Conservation (phyloP, 1,284 basidiomycete species). For the Stereum hirsutum region DNA sequence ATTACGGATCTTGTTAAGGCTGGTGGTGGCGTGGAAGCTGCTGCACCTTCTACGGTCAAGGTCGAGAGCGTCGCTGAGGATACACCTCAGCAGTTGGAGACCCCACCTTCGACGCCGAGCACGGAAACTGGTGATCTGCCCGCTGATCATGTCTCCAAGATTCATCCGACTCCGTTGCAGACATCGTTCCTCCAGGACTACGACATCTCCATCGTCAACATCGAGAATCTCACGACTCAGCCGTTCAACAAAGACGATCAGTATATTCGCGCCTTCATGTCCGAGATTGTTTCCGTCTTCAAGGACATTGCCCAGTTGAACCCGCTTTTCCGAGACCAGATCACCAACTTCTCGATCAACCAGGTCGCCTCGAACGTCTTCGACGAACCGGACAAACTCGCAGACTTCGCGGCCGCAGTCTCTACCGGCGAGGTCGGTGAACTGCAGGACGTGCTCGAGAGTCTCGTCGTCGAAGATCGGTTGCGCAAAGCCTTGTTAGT, state of each 20-base stretch:
- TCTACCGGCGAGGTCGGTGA: conserved; percentile 88
- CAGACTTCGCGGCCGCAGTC: conserved; percentile 96
- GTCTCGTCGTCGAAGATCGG: conserved; percentile 80
- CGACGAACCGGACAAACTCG: conserved; percentile 96
- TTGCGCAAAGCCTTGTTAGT: conserved; percentile 88
- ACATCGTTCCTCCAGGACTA: conserved; percentile 90
- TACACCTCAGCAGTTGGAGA: conserved; percentile 34
- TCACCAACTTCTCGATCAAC: conserved; percentile 94
- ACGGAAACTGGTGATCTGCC: conserved; percentile 13
- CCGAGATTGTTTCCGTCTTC: conserved; percentile 95
- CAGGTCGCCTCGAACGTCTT: conserved; percentile 97
- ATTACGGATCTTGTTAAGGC: conserved; percentile 83
- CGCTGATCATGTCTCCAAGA: conserved; percentile 10
- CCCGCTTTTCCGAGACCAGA: conserved; percentile 97
- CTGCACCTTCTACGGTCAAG: conserved; percentile 25
- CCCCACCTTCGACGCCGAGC: conserved; percentile 35
- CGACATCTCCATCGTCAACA: conserved; percentile 85
- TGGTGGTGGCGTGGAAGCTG: too few species aligned
- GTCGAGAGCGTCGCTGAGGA: conserved; percentile 39
- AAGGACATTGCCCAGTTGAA: conserved; percentile 98
- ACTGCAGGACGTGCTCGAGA: conserved; percentile 91
- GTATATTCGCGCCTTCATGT: conserved; percentile 92
- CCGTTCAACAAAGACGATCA: conserved; percentile 92
- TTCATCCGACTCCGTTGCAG: conserved; percentile 45
- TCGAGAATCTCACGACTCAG: conserved; percentile 76